phyloP scores from a whole-genome alignment of 768 basidiomycete species.

The Kwoniella sp. region DNA sequence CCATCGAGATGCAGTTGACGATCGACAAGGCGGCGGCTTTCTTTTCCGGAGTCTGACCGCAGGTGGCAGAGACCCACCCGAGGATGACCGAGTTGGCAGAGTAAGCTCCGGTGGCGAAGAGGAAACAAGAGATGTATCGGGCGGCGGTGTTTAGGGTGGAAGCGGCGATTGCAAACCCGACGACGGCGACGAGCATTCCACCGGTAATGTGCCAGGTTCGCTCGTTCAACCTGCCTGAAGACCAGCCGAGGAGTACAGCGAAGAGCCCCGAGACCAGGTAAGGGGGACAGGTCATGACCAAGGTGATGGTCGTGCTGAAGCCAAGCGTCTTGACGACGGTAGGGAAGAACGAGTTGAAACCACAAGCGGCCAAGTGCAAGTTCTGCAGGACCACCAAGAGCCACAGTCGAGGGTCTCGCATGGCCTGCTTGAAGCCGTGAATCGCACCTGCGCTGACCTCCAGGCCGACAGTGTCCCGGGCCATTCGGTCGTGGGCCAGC shows the following conservation, averaged over 20 bases:
- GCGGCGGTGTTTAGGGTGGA: slow-evolving; percentile 19
- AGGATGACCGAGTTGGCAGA: slow-evolving; percentile 6
- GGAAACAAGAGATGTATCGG: slow-evolving; percentile 18
- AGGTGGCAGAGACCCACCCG: slow-evolving; percentile 18
- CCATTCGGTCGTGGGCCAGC: slow-evolving; percentile 9
- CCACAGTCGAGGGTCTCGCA: slow-evolving; percentile 21
- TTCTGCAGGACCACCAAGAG: slow-evolving; percentile 18
- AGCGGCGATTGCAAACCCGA: slow-evolving; percentile 22
- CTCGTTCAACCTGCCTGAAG: slow-evolving; percentile 27
- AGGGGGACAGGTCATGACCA: slow-evolving; percentile 28
- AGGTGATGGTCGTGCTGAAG: slow-evolving; percentile 14
- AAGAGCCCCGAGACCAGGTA: slow-evolving; percentile 18
- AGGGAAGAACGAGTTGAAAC: slow-evolving; percentile 36
- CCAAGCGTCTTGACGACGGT: slow-evolving; percentile 25
- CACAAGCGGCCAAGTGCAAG: slow-evolving; percentile 9
- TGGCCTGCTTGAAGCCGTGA: slow-evolving; percentile 16
- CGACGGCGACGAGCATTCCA: slow-evolving; percentile 18
- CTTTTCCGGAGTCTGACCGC: slow-evolving; percentile 9
- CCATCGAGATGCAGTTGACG: slow-evolving; percentile 14
- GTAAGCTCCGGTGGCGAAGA: slow-evolving; percentile 10
- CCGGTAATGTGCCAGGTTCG: slow-evolving; percentile 29
- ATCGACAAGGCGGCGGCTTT: slow-evolving; percentile 16
- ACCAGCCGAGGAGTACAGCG: slow-evolving; percentile 11
- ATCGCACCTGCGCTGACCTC: slow-evolving; percentile 5
- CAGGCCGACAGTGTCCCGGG: slow-evolving; percentile 11